These are phyloP conservation scores for Brassica hybrid DNA, from an alignment of 441 rosid genomes.

Conservation along the genomic window DNA sequence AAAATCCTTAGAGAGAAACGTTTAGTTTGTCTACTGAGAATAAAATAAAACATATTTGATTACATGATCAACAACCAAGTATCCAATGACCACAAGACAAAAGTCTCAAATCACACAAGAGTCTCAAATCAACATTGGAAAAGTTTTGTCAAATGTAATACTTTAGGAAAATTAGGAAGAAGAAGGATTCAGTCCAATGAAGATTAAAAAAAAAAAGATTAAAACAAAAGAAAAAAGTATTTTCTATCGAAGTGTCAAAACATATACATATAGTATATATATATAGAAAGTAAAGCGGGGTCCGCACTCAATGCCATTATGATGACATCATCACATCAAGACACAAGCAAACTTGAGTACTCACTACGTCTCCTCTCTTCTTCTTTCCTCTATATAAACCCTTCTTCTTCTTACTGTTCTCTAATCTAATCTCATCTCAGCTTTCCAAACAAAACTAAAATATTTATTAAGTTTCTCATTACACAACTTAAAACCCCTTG, in stretches of 20 bases:
- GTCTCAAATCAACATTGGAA: constrained; percentile 19
- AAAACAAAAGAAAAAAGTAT: neutral
- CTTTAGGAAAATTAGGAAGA: neutral
- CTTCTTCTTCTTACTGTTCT: constrained; percentile 28
- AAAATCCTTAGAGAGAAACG: no score
- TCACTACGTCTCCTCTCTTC: constrained; percentile 41
- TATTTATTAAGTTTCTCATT: neutral
- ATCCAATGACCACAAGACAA: no score
- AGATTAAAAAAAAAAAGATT: neutral
- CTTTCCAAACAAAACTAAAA: neutral
- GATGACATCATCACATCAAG: constrained; percentile 41
- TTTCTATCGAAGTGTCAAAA: neutral
- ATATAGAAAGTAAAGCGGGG: constrained; percentile 34
- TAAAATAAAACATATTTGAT: no score
- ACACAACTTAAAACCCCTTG: neutral
- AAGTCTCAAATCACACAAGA: neutral
- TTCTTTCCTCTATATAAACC: constrained; percentile 6
- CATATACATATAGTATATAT: neutral
- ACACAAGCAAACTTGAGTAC: constrained; percentile 33
- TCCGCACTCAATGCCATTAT: constrained; percentile 37
- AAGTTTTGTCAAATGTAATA: constrained; percentile 26
- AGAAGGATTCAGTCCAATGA: constrained; percentile 4
- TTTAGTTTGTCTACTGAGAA: no score
- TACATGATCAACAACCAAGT: no score
- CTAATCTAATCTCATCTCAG: neutral